Percentiles rank a stretch among this genome's conserved stretches.
Conservation (phyloP, 2,329 filamentous ascomycete species). For the Remersonia thermophila region DNA sequence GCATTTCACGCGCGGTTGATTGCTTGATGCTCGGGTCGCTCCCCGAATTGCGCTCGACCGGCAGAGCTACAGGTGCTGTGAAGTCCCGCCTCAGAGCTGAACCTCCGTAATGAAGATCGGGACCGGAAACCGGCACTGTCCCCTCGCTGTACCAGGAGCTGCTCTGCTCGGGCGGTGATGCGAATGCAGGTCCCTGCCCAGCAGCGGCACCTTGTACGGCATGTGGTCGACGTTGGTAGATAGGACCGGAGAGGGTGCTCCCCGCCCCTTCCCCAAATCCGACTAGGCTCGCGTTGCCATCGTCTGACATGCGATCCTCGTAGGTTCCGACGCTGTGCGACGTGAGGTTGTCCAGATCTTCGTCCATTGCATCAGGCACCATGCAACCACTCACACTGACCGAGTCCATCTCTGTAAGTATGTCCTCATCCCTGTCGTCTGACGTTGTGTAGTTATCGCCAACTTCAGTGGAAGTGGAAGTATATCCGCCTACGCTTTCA, state of each 20-base stretch:
- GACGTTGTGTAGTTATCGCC: constrained; percentile 41
- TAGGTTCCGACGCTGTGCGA: constrained; percentile 37
- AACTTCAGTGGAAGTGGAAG: constrained; percentile 30
- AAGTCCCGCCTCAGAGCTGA: too few species aligned
- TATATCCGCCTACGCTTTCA: constrained; percentile 55
- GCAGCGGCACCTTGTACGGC: constrained; percentile 25
- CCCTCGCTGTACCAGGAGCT: constrained; percentile 40
- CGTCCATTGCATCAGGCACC: constrained; percentile 36
- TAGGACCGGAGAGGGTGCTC: constrained; percentile 70
- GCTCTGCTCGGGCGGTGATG: constrained; percentile 28
- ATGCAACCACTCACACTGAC: constrained; percentile 48
- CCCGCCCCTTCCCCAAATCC: constrained; percentile 88
- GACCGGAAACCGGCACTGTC: constrained; percentile 15
- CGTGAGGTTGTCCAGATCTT: constrained; percentile 38
- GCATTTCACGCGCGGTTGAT: constrained; percentile 36
- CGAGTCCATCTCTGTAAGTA: constrained; percentile 35
- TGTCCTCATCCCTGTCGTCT: constrained; percentile 45
- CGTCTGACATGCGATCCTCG: constrained; percentile 72
- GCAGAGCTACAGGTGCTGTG: too few species aligned
- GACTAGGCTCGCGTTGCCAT: constrained; percentile 71
- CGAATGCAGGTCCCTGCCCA: constrained; percentile 25
- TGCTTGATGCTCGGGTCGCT: constrained; percentile 33
- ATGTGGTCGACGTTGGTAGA: constrained; percentile 43
- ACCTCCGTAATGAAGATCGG: constrained; percentile 15
- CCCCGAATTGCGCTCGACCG: constrained; percentile 13